Evolutionary conservation across 192 early-diverging fungal genomes (phyloP), one percentile per base, ranked within the genome.

Genomic region (Chytriomyces confervae): DNA sequence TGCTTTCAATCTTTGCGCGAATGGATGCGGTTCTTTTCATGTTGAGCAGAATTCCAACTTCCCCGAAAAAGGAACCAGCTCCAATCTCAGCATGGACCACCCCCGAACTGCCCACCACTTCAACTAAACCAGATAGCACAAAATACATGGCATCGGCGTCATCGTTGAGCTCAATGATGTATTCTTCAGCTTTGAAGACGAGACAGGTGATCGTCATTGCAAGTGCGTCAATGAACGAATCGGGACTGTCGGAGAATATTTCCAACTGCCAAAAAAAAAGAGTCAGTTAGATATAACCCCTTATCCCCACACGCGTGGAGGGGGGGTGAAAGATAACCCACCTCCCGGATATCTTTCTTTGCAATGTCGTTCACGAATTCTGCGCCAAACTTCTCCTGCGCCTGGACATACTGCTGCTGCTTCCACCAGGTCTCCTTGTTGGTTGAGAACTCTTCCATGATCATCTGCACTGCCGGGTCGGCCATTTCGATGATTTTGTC

Each of bases 1-100:
- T 75, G 69, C 85, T 82, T 71, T 81, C 76, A 50, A 82, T 79
- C 72, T 87, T 85, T 16, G 85, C 81, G 43, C 78, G 46, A 64
- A 87, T 83, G 27, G 68, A 71, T 6, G 86, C 84, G 18, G 85
- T 86, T 61, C 86, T 75, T 50, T 82, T 79, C 45, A 87, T 82
- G 61, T 86, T 81, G 47, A 85, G 60, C 51, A 87, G 48, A 50
- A 88, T 48, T 60, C 86, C 88, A 50, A 87, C 79, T 72, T 89
- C 88, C 1, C 88, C 88, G 72, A 89, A 88, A 66, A 87, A 86
- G 18, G 71, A 53, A 13, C 85, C 86, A 11, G 75, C 44, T 10
- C 29, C 53, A 49, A 87, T 75, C 63, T 87, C 86, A 11, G 85
- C 86, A 68, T 86, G 86, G 18, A 87, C 81, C 10, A 64, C 51